These are phyloP conservation scores for Pseudogymnoascus sp. DNA, from an alignment of 2,329 filamentous ascomycete species.

Conservation along the genomic window DNA sequence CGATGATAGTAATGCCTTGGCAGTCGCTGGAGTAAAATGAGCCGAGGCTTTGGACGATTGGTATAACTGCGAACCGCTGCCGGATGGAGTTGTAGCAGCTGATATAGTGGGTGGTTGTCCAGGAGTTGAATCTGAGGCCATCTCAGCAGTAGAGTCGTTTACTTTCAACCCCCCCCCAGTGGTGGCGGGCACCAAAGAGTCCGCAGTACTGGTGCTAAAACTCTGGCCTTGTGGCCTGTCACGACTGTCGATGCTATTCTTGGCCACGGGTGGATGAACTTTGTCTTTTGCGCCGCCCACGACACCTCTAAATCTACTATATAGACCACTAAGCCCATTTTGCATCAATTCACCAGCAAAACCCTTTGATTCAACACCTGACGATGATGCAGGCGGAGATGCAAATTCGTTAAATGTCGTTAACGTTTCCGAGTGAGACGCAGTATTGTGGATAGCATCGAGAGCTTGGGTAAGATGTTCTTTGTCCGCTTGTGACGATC, in stretches of 20 bases:
- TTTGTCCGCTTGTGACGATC: conserved; percentile 50
- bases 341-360: conserved; percentile 67
- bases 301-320: conserved; percentile 73
- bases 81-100: conserved; percentile 24
- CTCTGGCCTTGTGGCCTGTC: conserved; percentile 36
- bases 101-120: conserved; percentile 27
- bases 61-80: conserved; percentile 25
- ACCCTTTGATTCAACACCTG: conserved; percentile 56
- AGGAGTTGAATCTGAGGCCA: conserved; percentile 25
- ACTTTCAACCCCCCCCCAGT: conserved; percentile 32
- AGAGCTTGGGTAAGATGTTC: conserved; percentile 69
- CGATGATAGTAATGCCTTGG: conserved; percentile 23
- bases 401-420: conserved; percentile 94
- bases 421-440: conserved; percentile 73
- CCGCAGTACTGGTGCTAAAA: conserved; percentile 35
- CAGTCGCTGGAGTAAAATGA: conserved; percentile 18
- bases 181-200: conserved; percentile 32
- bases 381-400: conserved; percentile 51
- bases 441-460: conserved; percentile 79
- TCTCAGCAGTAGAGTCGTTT: conserved; percentile 30
- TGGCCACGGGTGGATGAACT: conserved; percentile 25
- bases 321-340: conserved; percentile 80
- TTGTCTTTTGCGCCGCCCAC: conserved; percentile 62
- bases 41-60: conserved; percentile 28
- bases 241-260: conserved; percentile 37